These are phyloP conservation scores for Stemphylium vesicarium DNA, from an alignment of 2,329 filamentous ascomycete species.

Conservation along the genomic window DNA sequence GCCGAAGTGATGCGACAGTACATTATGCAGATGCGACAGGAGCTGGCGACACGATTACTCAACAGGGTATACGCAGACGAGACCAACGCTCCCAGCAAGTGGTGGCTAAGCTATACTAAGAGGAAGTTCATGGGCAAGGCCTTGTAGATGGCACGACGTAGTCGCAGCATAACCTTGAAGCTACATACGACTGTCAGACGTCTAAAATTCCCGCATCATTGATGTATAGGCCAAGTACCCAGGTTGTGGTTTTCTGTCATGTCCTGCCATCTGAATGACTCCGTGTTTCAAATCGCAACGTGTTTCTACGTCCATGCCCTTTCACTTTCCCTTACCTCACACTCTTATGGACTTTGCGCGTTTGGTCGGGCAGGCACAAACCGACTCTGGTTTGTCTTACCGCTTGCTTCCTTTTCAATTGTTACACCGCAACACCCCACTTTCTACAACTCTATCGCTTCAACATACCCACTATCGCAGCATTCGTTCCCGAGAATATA, in stretches of 20 bases:
- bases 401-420: background rate
- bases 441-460: background rate
- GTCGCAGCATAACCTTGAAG: background rate
- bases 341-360: background rate
- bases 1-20: constrained; percentile 89
- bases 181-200: background rate
- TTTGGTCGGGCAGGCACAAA: constrained; percentile 12
- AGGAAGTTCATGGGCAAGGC: constrained; percentile 99
- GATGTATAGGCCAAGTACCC: background rate
- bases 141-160: constrained; percentile 28
- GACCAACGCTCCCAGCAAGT: constrained; percentile 69
- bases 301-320: background rate
- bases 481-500: background rate
- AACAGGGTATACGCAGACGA: constrained; percentile 84
- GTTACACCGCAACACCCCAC: background rate
- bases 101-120: constrained; percentile 99
- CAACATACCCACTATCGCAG: background rate
- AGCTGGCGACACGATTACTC: constrained; percentile 81
- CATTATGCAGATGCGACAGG: constrained; percentile 89
- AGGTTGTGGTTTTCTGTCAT: background rate
- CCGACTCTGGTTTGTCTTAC: background rate
- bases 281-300: background rate
- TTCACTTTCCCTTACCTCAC: too few species aligned
- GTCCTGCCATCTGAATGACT: too few species aligned
- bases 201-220: background rate